These are phyloP conservation scores for Theileria annulata DNA, from an alignment of 169 alveolate genomes.

Conservation along the genomic window DNA sequence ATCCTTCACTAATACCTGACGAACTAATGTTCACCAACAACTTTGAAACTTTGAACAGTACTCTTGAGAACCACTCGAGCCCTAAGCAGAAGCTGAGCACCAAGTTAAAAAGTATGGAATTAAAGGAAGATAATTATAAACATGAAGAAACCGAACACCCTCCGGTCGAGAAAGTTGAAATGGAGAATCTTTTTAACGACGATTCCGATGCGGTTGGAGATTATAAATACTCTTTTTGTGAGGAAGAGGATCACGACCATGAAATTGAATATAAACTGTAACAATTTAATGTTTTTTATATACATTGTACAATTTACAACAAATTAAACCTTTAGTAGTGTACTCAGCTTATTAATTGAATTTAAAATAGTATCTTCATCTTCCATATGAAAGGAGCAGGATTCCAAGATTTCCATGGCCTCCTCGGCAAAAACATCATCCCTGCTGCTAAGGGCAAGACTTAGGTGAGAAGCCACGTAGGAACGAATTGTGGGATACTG, in stretches of 20 bases:
- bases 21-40: slow-evolving; percentile 47
- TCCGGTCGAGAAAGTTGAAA: slow-evolving; percentile 20
- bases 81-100: slow-evolving; percentile 16
- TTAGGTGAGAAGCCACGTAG: slow-evolving; percentile 32
- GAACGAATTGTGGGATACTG: slow-evolving; percentile 55
- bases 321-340: slow-evolving; percentile 7
- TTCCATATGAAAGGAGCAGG: slow-evolving; percentile 18
- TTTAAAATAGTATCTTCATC: neutral
- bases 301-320: neutral
- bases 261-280: slow-evolving; percentile 11
- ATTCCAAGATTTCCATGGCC: slow-evolving; percentile 19
- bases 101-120: slow-evolving; percentile 34
- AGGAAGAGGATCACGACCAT: slow-evolving; percentile 36
- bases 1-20: slow-evolving; percentile 33
- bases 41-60: neutral
- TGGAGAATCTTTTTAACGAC: slow-evolving; percentile 40
- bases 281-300: neutral
- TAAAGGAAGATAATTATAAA: slow-evolving; percentile 25
- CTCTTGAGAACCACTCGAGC: neutral
- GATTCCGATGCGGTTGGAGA: slow-evolving; percentile 45
- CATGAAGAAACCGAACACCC: neutral
- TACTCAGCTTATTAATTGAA: slow-evolving; percentile 1
- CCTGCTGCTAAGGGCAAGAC: slow-evolving; percentile 8
- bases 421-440: neutral
- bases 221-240: slow-evolving; percentile 67